Conservation (phyloP, 345 rosid species). For the Salix arbutifolia region DNA sequence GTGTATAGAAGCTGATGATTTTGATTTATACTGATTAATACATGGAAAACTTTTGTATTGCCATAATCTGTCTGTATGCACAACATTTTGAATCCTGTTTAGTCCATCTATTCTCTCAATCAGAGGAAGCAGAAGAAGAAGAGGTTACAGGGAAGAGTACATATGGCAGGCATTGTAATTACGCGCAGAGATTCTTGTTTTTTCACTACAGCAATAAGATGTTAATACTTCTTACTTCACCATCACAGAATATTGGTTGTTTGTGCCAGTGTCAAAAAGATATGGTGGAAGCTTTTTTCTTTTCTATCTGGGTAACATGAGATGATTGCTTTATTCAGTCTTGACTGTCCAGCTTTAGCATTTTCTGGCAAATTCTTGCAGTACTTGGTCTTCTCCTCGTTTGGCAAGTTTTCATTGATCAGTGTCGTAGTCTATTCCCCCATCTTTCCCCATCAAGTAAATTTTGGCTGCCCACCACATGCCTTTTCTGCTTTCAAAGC, state of each 20-base stretch:
- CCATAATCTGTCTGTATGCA: background rate
- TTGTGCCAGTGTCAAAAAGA: background rate
- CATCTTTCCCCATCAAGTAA: background rate
- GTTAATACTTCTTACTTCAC: background rate
- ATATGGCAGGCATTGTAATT: conserved; percentile 6
- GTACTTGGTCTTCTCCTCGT: background rate
- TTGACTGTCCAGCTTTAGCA: background rate
- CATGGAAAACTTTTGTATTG: background rate
- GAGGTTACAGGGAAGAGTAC: background rate
- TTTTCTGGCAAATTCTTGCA: conserved; percentile 11
- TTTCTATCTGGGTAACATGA: background rate
- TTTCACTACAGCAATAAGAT: background rate
- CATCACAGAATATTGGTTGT: background rate
- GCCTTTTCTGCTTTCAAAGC: background rate
- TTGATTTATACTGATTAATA: conserved; percentile 6
- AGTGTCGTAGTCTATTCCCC: background rate
- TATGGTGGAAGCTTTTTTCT: background rate
- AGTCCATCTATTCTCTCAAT: background rate
- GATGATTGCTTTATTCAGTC: background rate
- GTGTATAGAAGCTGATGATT: conserved; percentile 18
- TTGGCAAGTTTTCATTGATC: background rate
- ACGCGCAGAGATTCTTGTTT: background rate
- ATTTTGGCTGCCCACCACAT: background rate
- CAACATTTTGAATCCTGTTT: background rate
- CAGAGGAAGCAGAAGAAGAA: conserved; percentile 2